A percentile compares a stretch with the other conserved stretches of the same genome.
Conservation (phyloP, 139 green algal species). For the Chlorella sorokiniana region DNA sequence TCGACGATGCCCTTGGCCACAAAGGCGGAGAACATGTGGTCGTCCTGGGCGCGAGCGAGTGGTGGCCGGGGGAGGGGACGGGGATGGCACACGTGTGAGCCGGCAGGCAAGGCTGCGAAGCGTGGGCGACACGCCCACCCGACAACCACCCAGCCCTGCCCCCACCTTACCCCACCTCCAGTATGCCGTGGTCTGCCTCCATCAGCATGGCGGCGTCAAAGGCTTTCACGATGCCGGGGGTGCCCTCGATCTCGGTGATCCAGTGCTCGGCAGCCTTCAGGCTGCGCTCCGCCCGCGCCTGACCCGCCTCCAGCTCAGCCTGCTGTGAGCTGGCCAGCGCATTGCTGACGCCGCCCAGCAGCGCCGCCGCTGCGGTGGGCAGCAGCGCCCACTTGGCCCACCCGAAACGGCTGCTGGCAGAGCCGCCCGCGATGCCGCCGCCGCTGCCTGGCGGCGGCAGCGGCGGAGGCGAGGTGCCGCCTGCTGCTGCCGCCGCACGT, state of each 20-base stretch:
- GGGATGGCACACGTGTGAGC: too few relatives aligned
- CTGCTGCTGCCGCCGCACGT: not conserved
- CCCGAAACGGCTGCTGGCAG: not conserved
- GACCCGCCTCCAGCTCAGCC: not conserved
- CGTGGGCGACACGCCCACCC: too few relatives aligned
- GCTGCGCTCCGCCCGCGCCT: not conserved
- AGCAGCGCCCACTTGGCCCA: slow-evolving; percentile 2
- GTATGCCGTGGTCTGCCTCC: slow-evolving; percentile 40
- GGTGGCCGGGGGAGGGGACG: too few relatives aligned
- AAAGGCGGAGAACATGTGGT: slow-evolving; percentile 57
- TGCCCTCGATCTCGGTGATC: slow-evolving; percentile 3
- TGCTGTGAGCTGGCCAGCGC: not conserved
- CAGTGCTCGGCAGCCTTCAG: not conserved
- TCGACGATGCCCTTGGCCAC: slow-evolving; percentile 53
- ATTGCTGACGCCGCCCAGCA: slow-evolving; percentile 11
- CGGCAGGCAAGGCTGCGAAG: too few relatives aligned
- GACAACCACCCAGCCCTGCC: not conserved
- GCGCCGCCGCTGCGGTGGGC: slow-evolving; percentile 9
- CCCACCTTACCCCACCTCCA: slow-evolving; percentile 48
- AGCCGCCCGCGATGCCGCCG: not conserved
- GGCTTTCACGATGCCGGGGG: slow-evolving; percentile 28
- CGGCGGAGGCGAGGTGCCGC: not conserved
- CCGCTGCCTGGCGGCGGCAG: not conserved
- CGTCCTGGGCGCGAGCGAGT: slow-evolving; percentile 13
- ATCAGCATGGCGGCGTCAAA: slow-evolving; percentile 39